Base-by-base conservation (phyloP, 2,329 filamentous ascomycete genomes). In the Trichoderma sp. region DNA sequence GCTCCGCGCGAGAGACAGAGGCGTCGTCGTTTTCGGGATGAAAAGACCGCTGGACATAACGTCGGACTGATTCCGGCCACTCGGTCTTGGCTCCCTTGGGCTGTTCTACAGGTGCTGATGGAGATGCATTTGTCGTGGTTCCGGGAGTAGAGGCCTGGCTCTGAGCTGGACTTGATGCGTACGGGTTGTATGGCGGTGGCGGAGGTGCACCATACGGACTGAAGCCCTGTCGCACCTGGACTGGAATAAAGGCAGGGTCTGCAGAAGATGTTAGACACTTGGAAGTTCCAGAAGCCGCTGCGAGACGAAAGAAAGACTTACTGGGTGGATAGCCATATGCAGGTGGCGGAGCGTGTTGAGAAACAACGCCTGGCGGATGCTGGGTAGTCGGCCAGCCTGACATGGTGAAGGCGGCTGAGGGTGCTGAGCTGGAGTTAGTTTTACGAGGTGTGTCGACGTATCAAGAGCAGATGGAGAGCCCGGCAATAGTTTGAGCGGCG, bases 21-120 rank as follows among this genome's bases (percentile, higher is more conserved):
- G 87, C 77, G 73, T 92, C 87, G 74, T 90, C 84, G 79, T 94
- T 93, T 72, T 90, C 88, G 30, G 90, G 88, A 65, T 93, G 90
- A 80, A 98, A 98, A 30, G 94, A 95, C 78, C 94, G 91, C 78
- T 94, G 92, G 36, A 98, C 95, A 83, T 98, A 98, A 75, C 88
- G 86, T 76, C 94, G 92, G 73, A 98, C 93, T n/a, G 91, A 88
- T 57, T 88, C 85, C 36, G 94, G 91, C 91, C 94, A 98, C 76
- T 92, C 89, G 77, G 92, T 90, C 84, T 92, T 93, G 79, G 86
- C 83, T 36, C 34, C 55, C 80, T 86, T 85, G 76, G 80, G 80
- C 74, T 77, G 77, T 76, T 80, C 77, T 71, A 76, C 72, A 73
- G 78, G 73, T 75, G 77, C 74, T 75, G 76, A 73, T 26, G 73